Percentiles rank a stretch among this genome's conserved stretches.
Conservation (phyloP, 441 rosid species). For the Gossypium schwendimanii region DNA sequence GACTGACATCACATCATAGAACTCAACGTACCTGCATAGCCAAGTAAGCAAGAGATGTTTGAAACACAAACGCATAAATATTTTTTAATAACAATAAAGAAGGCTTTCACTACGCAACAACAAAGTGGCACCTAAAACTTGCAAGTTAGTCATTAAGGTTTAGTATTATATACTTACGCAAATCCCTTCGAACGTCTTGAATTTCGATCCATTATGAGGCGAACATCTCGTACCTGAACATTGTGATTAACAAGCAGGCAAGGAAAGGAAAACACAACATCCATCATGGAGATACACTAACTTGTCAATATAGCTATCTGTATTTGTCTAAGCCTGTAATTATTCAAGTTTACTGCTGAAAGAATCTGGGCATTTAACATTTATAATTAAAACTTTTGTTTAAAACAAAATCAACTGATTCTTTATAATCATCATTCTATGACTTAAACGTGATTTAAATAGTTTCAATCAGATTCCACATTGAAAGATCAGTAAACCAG, state of each 20-base stretch:
- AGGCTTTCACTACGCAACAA: neutral
- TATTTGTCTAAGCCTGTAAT: neutral
- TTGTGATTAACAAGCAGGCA: neutral
- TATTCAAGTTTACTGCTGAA: neutral
- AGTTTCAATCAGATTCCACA: neutral
- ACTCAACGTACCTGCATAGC: conserved; percentile 69
- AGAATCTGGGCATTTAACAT: neutral
- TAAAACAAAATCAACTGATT: neutral
- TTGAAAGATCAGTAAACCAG: neutral
- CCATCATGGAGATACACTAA: neutral
- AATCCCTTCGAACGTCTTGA: conserved; percentile 95
- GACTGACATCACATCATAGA: conserved; percentile 96
- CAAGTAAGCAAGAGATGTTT: neutral
- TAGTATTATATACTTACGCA: conserved; percentile 43
- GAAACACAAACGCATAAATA: neutral
- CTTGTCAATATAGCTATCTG: neutral
- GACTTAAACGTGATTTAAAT: neutral
- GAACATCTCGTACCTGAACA: conserved; percentile 91
- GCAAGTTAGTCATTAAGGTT: neutral
- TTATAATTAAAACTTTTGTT: neutral
- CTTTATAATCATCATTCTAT: neutral
- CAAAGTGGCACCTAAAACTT: neutral
- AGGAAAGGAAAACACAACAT: neutral
- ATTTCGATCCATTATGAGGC: conserved; percentile 94
- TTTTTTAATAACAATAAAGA: neutral